These are phyloP conservation scores for Coemansia sp. DNA, from an alignment of 192 early-diverging fungal genomes.

Conservation along the genomic window DNA sequence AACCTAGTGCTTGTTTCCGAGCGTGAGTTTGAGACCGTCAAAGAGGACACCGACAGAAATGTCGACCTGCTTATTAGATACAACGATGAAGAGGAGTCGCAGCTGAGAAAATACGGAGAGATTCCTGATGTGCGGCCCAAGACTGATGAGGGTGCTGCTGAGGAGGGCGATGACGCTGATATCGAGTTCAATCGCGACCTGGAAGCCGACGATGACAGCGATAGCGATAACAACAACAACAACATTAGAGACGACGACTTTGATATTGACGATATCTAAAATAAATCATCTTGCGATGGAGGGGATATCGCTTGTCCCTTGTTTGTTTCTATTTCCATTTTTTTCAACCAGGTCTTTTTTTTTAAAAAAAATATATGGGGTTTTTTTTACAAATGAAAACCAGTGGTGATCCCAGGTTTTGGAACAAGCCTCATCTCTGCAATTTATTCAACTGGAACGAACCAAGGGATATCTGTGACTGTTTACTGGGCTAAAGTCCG, in stretches of 20 bases:
- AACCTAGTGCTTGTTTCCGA: conserved; percentile 88
- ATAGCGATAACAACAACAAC: conserved; percentile 62
- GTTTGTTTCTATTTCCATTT: too few species aligned
- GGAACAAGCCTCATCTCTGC: too few species aligned
- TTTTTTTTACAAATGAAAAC: too few species aligned
- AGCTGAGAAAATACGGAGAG: conserved; percentile 92
- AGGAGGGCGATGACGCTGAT: conserved; percentile 74
- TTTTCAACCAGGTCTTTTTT: too few species aligned
- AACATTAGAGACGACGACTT: conserved; percentile 83
- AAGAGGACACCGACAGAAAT: conserved; percentile 45
- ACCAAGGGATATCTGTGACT: too few species aligned
- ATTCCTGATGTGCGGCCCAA: conserved; percentile 69
- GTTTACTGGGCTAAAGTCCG: too few species aligned
- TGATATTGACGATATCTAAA: conserved; percentile 83
- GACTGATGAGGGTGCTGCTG: conserved; percentile 57
- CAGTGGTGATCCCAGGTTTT: too few species aligned
- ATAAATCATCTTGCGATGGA: neutral
- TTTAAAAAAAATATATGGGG: too few species aligned
- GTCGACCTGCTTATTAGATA: conserved; percentile 95
- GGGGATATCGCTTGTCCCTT: neutral
- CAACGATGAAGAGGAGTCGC: conserved; percentile 90
- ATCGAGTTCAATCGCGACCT: conserved; percentile 37
- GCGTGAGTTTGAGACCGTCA: conserved; percentile 90
- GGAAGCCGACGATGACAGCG: conserved; percentile 62
- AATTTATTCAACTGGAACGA: too few species aligned